Conservation (phyloP, 2,329 filamentous ascomycete species). For the Neocucurbitaria cava region DNA sequence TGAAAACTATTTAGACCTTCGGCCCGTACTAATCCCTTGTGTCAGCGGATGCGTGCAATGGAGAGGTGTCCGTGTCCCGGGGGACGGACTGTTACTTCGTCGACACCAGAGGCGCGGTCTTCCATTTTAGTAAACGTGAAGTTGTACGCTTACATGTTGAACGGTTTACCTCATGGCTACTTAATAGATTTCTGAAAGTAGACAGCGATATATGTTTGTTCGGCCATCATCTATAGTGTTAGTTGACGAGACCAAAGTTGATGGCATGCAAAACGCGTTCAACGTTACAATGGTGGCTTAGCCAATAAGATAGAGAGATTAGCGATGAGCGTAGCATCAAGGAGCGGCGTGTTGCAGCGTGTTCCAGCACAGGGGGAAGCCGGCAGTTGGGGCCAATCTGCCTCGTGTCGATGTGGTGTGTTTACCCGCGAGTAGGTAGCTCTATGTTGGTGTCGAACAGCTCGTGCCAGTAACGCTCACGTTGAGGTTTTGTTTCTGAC, state of each 20-base stretch:
- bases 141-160: not conserved
- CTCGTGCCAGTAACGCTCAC: not conserved
- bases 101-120: conserved; percentile 2
- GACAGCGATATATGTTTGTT: not conserved
- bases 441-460: conserved; percentile 3
- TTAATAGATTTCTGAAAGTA: not conserved
- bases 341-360: not conserved
- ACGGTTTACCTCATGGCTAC: not conserved
- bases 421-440: conserved; percentile 10
- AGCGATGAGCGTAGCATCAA: not conserved
- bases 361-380: not conserved
- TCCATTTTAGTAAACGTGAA: not conserved
- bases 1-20: not conserved
- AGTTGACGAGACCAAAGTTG: not conserved
- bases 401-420: not conserved
- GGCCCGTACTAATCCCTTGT: not conserved
- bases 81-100: not conserved
- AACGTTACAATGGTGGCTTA: not conserved
- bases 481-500: conserved; percentile 4
- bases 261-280: not conserved
- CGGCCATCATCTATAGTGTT: not conserved
- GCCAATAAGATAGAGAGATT: not conserved
- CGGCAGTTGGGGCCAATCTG: not conserved
- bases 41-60: conserved; percentile 3
- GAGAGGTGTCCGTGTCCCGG: not conserved